Conservation (phyloP, 1,284 basidiomycete species). For the Hymenochaete sp. region DNA sequence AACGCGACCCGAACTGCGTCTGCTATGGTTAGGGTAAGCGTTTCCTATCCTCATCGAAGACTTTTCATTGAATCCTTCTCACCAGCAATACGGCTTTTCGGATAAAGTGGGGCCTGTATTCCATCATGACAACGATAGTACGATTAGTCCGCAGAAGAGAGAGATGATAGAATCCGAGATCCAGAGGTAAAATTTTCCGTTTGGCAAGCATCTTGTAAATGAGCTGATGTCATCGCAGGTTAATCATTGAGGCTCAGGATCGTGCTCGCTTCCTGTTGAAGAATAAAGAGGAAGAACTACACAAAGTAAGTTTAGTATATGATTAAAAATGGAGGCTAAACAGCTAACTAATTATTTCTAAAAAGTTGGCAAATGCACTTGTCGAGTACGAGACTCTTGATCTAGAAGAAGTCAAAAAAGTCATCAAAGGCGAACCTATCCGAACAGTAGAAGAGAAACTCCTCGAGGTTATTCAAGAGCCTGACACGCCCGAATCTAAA, state of each 20-base stretch:
- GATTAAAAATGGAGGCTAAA: constrained; percentile 8
- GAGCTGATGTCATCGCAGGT: constrained; percentile 31
- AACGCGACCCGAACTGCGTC: constrained; percentile 74
- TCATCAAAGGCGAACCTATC: constrained; percentile 77
- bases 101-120: constrained; percentile 76
- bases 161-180: constrained; percentile 83
- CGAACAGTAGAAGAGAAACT: constrained; percentile 56
- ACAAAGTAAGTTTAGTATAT: constrained; percentile 46
- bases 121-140: constrained; percentile 62
- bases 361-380: constrained; percentile 76
- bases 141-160: constrained; percentile 63
- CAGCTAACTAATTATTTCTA: constrained; percentile 7
- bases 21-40: constrained; percentile 80
- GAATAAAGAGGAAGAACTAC: constrained; percentile 69
- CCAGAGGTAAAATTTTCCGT: constrained; percentile 45
- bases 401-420: constrained; percentile 74
- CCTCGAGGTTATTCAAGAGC: constrained; percentile 32
- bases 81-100: constrained; percentile 56
- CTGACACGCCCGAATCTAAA: background rate
- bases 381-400: constrained; percentile 93
- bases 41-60: constrained; percentile 10
- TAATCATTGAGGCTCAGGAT: constrained; percentile 67
- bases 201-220: background rate
- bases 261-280: constrained; percentile 66
- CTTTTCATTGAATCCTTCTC: constrained; percentile 6